phyloP scores from a whole-genome alignment of 441 rosid genomes.

The Arabidopsis lyrata region DNA sequence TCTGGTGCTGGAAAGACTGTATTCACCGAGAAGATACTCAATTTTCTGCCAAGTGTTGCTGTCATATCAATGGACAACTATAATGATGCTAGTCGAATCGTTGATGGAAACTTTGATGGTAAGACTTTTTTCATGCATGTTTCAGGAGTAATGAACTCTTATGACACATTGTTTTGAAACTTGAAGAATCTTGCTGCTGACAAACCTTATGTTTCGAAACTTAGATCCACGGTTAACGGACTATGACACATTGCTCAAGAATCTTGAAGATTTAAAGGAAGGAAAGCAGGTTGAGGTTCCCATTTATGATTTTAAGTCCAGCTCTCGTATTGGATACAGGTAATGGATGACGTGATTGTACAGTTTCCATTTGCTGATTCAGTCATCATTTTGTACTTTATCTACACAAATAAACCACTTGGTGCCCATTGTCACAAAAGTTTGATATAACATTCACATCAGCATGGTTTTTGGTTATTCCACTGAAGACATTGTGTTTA shows the following conservation, averaged over 20 bases:
- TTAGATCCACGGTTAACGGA: slow-evolving; percentile 99
- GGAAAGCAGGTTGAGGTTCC: slow-evolving; percentile 87
- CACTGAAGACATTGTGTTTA: background rate
- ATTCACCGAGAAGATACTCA: slow-evolving; percentile 88
- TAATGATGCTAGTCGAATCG: slow-evolving; percentile 87
- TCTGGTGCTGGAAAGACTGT: slow-evolving; percentile 99
- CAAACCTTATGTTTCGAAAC: background rate
- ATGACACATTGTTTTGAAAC: slow-evolving; percentile 11
- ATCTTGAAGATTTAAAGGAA: slow-evolving; percentile 79
- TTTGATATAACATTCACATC: slow-evolving; percentile 11
- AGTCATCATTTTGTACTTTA: slow-evolving; percentile 9
- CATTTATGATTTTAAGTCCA: slow-evolving; percentile 94
- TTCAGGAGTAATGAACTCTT: background rate
- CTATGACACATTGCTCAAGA: slow-evolving; percentile 85
- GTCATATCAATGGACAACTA: slow-evolving; percentile 96
- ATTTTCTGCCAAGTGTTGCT: slow-evolving; percentile 88
- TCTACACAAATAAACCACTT: background rate
- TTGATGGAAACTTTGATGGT: slow-evolving; percentile 98
- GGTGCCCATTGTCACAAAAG: slow-evolving; percentile 4
- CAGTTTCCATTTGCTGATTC: slow-evolving; percentile 27
- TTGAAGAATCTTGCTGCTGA: slow-evolving; percentile 17
- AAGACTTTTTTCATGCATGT: slow-evolving; percentile 18
- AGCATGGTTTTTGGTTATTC: slow-evolving; percentile 15
- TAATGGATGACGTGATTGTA: slow-evolving; percentile 35
- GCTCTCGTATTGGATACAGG: slow-evolving; percentile 94